A percentile compares a stretch with the other conserved stretches of the same genome.
phyloP scores from a whole-genome alignment of 1,284 basidiomycete genomes.

The Sanghuangporus sanghuang region DNA sequence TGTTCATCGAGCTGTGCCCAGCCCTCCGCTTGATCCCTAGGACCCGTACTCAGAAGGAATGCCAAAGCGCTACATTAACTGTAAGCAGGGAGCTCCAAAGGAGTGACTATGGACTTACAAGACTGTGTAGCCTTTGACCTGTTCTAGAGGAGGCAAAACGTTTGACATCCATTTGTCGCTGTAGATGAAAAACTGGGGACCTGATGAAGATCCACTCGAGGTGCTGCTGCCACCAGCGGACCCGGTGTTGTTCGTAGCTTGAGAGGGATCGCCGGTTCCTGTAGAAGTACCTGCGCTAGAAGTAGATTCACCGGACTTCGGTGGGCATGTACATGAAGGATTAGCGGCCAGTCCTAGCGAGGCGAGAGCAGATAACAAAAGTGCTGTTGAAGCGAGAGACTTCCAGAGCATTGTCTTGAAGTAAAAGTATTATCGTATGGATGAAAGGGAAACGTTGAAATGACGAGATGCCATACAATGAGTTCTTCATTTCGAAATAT shows the following conservation, averaged over 20 bases:
- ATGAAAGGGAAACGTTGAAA: too few relatives aligned
- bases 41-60: slow-evolving; percentile 20
- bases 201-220: not conserved
- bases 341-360: not conserved
- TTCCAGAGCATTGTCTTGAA: slow-evolving; percentile 5
- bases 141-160: not conserved
- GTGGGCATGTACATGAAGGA: not conserved
- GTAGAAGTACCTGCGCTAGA: not conserved
- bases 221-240: not conserved
- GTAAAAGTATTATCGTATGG: not conserved
- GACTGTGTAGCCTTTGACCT: slow-evolving; percentile 9
- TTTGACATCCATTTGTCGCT: slow-evolving; percentile 1
- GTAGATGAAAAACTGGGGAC: slow-evolving; percentile 8
- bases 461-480: too few relatives aligned
- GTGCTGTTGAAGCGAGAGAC: not conserved
- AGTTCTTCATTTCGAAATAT: too few relatives aligned
- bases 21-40: slow-evolving; percentile 20
- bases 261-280: not conserved
- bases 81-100: not conserved
- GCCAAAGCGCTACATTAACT: slow-evolving; percentile 14
- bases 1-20: slow-evolving; percentile 19
- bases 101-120: slow-evolving; percentile 1
- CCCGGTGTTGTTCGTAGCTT: not conserved
- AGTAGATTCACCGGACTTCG: not conserved
- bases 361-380: not conserved